phyloP scores from a whole-genome alignment of 495 filamentous ascomycete species.

The Penicillium salamii region DNA sequence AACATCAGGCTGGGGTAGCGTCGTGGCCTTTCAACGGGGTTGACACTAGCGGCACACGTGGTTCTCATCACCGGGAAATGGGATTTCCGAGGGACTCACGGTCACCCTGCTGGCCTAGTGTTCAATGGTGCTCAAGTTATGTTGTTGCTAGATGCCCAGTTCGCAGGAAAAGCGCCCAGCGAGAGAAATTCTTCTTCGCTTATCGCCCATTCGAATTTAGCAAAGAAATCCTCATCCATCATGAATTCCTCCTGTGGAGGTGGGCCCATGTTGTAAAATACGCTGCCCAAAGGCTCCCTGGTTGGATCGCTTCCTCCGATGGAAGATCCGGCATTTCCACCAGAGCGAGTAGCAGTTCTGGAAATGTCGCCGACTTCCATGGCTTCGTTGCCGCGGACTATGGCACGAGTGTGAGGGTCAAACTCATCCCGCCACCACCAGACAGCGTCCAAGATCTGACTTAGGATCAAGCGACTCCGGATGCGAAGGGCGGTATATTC shows the following conservation, averaged over 20 bases:
- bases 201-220: slow-evolving; percentile 40
- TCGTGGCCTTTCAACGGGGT: too few relatives aligned
- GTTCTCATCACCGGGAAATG: too few relatives aligned
- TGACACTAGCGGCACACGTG: too few relatives aligned
- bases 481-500: slow-evolving; percentile 39
- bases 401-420: slow-evolving; percentile 26
- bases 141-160: slow-evolving; percentile 19
- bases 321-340: slow-evolving; percentile 2
- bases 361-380: slow-evolving; percentile 12
- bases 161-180: slow-evolving; percentile 16
- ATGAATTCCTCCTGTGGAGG: slow-evolving; percentile 22
- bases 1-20: too few relatives aligned
- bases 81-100: too few relatives aligned
- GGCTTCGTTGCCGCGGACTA: slow-evolving; percentile 6
- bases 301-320: slow-evolving; percentile 10
- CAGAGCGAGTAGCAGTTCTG: slow-evolving; percentile 5
- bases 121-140: slow-evolving; percentile 5
- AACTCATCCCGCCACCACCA: slow-evolving; percentile 54
- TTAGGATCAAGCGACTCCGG: slow-evolving; percentile 39
- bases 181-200: slow-evolving; percentile 31
- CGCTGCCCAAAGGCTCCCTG: slow-evolving; percentile 10
- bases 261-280: neutral
- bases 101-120: neutral
- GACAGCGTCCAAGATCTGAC: slow-evolving; percentile 42
- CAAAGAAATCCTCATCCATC: slow-evolving; percentile 39